A percentile compares a stretch with the other conserved stretches of the same genome.
Conservation (phyloP, 192 early-diverging fungal species). For the Globomyces pollinis-pini region DNA sequence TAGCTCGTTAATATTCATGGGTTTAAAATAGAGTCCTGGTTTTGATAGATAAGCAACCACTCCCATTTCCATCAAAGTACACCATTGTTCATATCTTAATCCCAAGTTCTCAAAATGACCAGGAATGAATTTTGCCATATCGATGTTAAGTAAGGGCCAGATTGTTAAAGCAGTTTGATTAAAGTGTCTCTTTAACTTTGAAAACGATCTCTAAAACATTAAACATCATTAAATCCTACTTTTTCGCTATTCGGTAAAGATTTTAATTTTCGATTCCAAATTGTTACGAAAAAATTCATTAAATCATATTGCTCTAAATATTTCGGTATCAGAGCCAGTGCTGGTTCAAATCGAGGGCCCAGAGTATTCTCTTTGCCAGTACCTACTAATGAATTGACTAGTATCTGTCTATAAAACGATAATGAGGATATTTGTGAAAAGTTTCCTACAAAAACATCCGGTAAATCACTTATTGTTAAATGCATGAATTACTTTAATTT, state of each 20-base stretch:
- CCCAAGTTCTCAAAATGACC: conserved; percentile 22
- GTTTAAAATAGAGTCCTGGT: neutral
- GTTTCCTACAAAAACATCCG: conserved; percentile 26
- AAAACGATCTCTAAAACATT: neutral
- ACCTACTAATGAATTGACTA: conserved; percentile 26
- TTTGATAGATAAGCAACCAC: neutral
- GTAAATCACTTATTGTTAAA: conserved; percentile 29
- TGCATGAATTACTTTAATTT: conserved; percentile 30
- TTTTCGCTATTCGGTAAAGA: conserved; percentile 16
- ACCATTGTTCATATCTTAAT: neutral
- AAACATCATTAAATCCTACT: conserved; percentile 1
- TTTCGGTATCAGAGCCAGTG: conserved; percentile 28
- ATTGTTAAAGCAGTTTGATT: conserved; percentile 20
- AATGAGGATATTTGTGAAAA: conserved; percentile 25
- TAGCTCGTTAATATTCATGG: neutral
- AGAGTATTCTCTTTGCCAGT: conserved; percentile 6
- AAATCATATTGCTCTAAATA: conserved; percentile 35
- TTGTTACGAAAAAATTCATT: conserved; percentile 21
- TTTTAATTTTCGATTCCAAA: conserved; percentile 32
- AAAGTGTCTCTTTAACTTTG: conserved; percentile 13
- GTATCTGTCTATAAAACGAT: conserved; percentile 33
- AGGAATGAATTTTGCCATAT: conserved; percentile 26
- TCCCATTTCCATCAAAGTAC: neutral
- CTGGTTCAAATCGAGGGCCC: conserved; percentile 19
- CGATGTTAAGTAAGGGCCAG: conserved; percentile 35